Conservation (phyloP, 495 filamentous ascomycete species). For the Aspergillus leporis region DNA sequence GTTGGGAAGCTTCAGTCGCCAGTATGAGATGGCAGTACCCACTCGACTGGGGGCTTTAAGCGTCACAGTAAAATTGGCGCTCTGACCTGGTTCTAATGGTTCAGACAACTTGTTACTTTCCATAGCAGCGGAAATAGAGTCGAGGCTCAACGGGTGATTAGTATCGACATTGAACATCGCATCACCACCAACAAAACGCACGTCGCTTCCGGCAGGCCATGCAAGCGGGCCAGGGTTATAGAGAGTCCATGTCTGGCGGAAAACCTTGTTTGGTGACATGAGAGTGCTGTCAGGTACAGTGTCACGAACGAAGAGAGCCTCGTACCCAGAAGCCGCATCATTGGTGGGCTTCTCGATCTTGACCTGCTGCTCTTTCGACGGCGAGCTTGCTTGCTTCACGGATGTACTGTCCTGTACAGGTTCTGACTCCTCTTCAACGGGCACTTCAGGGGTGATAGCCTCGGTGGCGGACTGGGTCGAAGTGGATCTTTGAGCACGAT, state of each 20-base stretch:
- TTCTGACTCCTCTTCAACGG: constrained; percentile 48
- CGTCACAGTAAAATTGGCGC: constrained; percentile 76
- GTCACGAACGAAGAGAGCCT: constrained; percentile 79
- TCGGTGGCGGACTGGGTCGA: constrained; percentile 56
- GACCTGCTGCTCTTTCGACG: constrained; percentile 35
- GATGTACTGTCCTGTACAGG: constrained; percentile 64
- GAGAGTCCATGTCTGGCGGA: constrained; percentile 91
- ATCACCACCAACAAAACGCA: constrained; percentile 90
- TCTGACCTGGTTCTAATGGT: constrained; percentile 69
- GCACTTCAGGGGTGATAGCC: constrained; percentile 65
- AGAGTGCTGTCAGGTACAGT: constrained; percentile 74
- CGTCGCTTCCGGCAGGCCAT: constrained; percentile 89
- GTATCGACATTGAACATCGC: constrained; percentile 89
- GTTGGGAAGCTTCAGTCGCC: constrained; percentile 84
- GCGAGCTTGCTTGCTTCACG: constrained; percentile 24
- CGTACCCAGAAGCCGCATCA: constrained; percentile 37
- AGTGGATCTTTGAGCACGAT: constrained; percentile 48
- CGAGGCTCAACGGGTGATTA: constrained; percentile 69
- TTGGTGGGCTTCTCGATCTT: constrained; percentile 14
- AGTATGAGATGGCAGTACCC: constrained; percentile 88
- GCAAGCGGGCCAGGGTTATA: constrained; percentile 73
- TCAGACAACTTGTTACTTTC: constrained; percentile 76
- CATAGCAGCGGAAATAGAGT: constrained; percentile 69
- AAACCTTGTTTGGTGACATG: constrained; percentile 64
- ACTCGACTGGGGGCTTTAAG: constrained; percentile 74